These are phyloP conservation scores for Dactylellina sp. DNA, from an alignment of 2,329 filamentous ascomycete genomes.

Conservation along the genomic window DNA sequence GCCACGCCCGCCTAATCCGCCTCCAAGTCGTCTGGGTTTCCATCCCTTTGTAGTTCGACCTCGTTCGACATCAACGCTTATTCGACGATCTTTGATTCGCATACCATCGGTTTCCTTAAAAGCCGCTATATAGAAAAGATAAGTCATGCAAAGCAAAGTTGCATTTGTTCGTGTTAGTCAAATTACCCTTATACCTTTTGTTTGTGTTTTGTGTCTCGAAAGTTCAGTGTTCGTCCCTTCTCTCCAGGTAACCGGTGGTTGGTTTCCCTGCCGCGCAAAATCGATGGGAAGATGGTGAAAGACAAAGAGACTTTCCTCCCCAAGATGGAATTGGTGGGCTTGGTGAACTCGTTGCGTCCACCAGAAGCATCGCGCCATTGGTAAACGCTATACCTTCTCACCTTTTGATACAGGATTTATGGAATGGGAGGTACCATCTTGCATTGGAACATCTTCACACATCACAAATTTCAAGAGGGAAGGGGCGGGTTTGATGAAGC, in stretches of 20 bases:
- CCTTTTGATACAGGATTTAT: conserved; percentile 51
- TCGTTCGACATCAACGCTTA: conserved; percentile 95
- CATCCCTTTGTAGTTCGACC: conserved; percentile 93
- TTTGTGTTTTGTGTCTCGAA: conserved; percentile 20
- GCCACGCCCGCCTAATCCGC: conserved; percentile 88
- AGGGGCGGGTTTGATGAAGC: conserved; percentile 59
- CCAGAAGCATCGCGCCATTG: conserved; percentile 57
- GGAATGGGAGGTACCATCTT: conserved; percentile 35
- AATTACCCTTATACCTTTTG: conserved; percentile 58
- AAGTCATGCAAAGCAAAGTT: conserved; percentile 66
- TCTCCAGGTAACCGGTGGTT: conserved; percentile 23
- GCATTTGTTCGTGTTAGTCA: conserved; percentile 74
- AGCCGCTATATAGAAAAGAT: conserved; percentile 76
- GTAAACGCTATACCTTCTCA: conserved; percentile 57
- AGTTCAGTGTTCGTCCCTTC: conserved; percentile 38
- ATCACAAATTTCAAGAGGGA: conserved; percentile 56
- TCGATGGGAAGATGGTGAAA: conserved; percentile 29
- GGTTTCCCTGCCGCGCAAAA: conserved; percentile 24
- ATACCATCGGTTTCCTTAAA: conserved; percentile 89
- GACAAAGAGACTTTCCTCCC: conserved; percentile 36
- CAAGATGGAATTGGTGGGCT: conserved; percentile 52
- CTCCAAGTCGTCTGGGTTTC: conserved; percentile 90
- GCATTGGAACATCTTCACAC: conserved; percentile 57
- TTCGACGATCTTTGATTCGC: conserved; percentile 88
- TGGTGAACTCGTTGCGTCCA: conserved; percentile 42